These are phyloP conservation scores for Penicillium atrosanguineum DNA, from an alignment of 495 filamentous ascomycete genomes.

Conservation along the genomic window DNA sequence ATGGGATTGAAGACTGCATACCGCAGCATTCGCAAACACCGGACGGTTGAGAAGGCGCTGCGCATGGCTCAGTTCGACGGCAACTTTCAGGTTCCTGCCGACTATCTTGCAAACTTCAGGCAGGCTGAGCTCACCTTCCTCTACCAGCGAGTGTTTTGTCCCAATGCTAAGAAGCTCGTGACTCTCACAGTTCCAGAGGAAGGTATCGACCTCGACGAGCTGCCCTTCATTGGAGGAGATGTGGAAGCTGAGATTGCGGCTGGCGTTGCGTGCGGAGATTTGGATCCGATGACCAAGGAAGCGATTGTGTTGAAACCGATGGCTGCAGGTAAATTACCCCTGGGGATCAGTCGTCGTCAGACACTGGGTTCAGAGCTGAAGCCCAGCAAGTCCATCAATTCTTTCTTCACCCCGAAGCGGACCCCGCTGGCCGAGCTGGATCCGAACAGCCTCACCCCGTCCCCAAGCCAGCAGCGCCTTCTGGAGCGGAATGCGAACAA, in stretches of 20 bases:
- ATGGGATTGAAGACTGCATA: slow-evolving; percentile 95
- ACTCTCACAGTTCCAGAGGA: slow-evolving; percentile 63
- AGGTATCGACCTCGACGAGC: slow-evolving; percentile 57
- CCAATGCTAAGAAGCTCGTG: slow-evolving; percentile 63
- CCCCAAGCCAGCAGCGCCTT: slow-evolving; percentile 63
- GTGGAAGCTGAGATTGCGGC: slow-evolving; percentile 67
- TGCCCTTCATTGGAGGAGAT: slow-evolving; percentile 76
- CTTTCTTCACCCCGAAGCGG: slow-evolving; percentile 74
- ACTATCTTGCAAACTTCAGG: slow-evolving; percentile 74
- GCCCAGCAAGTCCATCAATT: slow-evolving; percentile 63
- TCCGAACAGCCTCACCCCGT: slow-evolving; percentile 75
- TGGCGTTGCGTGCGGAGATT: slow-evolving; percentile 76
- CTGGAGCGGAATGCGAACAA: slow-evolving; percentile 51
- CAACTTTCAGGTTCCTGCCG: slow-evolving; percentile 70
- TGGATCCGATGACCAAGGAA: slow-evolving; percentile 86
- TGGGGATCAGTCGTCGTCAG: slow-evolving; percentile 37
- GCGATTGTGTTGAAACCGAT: slow-evolving; percentile 50
- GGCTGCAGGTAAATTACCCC: slow-evolving; percentile 21
- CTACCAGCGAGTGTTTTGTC: slow-evolving; percentile 92
- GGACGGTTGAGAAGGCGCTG: slow-evolving; percentile 78
- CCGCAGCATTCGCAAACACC: slow-evolving; percentile 83
- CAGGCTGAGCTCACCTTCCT: slow-evolving; percentile 91
- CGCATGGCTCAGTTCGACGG: slow-evolving; percentile 83
- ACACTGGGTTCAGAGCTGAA: slow-evolving; percentile 56
- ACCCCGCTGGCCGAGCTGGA: slow-evolving; percentile 83